Base-by-base conservation (phyloP, 805 yeast genomes). In the Priceomyces melissophilus region DNA sequence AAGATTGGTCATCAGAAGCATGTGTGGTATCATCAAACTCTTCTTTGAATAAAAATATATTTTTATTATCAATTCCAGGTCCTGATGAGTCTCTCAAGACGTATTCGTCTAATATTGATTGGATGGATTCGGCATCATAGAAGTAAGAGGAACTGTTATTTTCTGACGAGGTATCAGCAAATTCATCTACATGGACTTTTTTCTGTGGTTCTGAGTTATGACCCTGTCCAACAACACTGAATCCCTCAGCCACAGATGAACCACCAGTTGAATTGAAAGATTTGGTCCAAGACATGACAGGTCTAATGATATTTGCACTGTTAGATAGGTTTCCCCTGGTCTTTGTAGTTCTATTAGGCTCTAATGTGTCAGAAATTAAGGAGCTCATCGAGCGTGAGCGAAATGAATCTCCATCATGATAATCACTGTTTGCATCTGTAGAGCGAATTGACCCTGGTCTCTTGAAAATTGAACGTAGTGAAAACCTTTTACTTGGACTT, bases 81-180 rank as follows among this genome's bases (percentile, higher is more conserved):
- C 43, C 43, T 29, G 40, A 38, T 12, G 37, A 43, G 32, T 42
- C 28, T 23, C 42, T 52, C 10, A 27, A 31, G 25, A 30, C 42
- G 37, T 65, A 63, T 29, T 61, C 69, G 20, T 60, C 53, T 4
- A 65, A 50, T 7, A 65, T 52, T 12, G 63, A 57, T 37, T 62
- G 59, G 8, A 65, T 53, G 23, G 65, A 60, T 14, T 59, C 65
- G 3, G 61, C 52, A 26, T 54, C 60, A 4, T 48, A 49, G 15
- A 39, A 39, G 26, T 20, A 13, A 14, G 26, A 12, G 13, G 39
- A 34, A 12, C 29, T 37, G n/a, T 49, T 45, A 36, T 44, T 17
- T 11, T 36, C 48, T 1, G 58, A 49, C 2, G 60, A 49, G n/a
- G 71, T 59, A 46, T 69, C 75, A 12, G 73, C 73, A 48, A 69